Conservation (phyloP, 257 asterid species). For the Pogostemon cablin region DNA sequence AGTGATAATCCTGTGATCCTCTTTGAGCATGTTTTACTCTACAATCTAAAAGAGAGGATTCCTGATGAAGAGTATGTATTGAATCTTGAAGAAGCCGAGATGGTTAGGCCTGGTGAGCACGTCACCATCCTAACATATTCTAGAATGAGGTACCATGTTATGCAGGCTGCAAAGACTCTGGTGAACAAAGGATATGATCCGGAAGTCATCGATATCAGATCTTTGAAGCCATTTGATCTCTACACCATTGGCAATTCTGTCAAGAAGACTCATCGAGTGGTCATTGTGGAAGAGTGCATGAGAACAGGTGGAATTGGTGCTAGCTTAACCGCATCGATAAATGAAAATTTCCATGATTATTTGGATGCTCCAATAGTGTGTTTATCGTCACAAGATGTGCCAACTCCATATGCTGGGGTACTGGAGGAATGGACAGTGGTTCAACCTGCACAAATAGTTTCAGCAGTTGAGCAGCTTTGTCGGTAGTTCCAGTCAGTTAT, state of each 20-base stretch:
- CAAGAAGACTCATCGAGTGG: conserved; percentile 78
- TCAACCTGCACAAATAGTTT: conserved; percentile 80
- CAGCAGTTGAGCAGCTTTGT: conserved; percentile 87
- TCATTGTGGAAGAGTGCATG: conserved; percentile 90
- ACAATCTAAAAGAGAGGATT: conserved; percentile 79
- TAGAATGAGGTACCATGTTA: conserved; percentile 87
- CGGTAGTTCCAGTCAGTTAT: conserved; percentile 27
- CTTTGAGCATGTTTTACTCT: conserved; percentile 79
- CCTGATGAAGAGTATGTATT: conserved; percentile 76
- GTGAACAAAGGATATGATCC: conserved; percentile 84
- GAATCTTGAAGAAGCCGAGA: conserved; percentile 82
- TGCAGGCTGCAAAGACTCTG: conserved; percentile 83
- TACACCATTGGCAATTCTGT: conserved; percentile 74
- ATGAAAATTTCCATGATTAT: conserved; percentile 73
- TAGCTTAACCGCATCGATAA: conserved; percentile 74
- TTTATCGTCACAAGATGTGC: conserved; percentile 83
- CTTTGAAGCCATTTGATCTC: conserved; percentile 81
- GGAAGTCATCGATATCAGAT: conserved; percentile 83
- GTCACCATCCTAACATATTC: conserved; percentile 79
- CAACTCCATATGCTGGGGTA: conserved; percentile 78
- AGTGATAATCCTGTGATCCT: conserved; percentile 81
- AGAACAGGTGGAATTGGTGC: conserved; percentile 95
- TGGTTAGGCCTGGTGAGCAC: conserved; percentile 84
- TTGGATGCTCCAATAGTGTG: conserved; percentile 79
- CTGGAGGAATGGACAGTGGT: conserved; percentile 84